A percentile compares a stretch with the other conserved stretches of the same genome.
phyloP scores from a whole-genome alignment of 371 early-diverging fungal genomes.

The Syncephalastrum monosporum region DNA sequence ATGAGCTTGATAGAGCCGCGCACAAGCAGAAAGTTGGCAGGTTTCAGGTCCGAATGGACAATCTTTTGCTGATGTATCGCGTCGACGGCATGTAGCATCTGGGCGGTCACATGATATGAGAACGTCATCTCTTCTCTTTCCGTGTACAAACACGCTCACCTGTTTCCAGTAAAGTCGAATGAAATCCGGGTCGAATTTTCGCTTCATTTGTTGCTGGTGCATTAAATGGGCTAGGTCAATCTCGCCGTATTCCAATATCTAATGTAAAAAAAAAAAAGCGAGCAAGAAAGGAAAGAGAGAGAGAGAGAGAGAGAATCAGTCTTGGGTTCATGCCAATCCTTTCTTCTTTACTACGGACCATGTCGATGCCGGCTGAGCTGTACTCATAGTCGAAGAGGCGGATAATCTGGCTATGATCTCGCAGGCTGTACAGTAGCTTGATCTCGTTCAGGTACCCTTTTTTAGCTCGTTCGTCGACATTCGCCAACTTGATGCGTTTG shows the following conservation, averaged over 20 bases:
- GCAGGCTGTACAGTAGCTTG: constrained; percentile 64
- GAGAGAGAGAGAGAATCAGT: neutral
- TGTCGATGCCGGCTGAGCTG: constrained; percentile 34
- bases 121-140: neutral
- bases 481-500: constrained; percentile 77
- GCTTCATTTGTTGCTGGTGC: constrained; percentile 46
- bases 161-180: constrained; percentile 86
- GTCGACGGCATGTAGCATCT: constrained; percentile 93
- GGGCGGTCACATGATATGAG: constrained; percentile 10
- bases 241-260: constrained; percentile 92
- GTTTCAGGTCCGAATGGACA: constrained; percentile 96
- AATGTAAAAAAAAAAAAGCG: neutral
- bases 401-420: constrained; percentile 66
- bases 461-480: constrained; percentile 64
- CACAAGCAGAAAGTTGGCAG: constrained; percentile 91
- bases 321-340: neutral
- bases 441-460: constrained; percentile 86
- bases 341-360: constrained; percentile 6
- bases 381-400: constrained; percentile 75
- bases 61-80: constrained; percentile 86
- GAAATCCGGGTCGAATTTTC: constrained; percentile 63
- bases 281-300: neutral
- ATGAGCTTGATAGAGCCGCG: constrained; percentile 88
- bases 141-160: constrained; percentile 29
- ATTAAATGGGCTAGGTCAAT: constrained; percentile 83